phyloP scores from a whole-genome alignment of 371 early-diverging fungal species.

The Mortierella sp. region DNA sequence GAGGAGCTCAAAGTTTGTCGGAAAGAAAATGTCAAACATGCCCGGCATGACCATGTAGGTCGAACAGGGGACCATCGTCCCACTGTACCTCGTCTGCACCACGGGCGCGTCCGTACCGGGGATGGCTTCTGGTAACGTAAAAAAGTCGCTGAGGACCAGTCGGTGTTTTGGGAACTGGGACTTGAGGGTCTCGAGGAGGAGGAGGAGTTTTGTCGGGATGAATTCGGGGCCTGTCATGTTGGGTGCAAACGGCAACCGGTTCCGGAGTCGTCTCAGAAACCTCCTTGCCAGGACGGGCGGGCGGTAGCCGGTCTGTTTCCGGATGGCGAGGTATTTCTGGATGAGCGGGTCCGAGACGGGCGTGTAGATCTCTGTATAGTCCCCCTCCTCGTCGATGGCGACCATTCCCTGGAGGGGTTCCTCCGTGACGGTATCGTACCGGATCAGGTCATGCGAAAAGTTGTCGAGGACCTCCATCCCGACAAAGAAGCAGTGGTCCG shows the following conservation, averaged over 20 bases:
- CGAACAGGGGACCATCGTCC: slow-evolving; percentile 93
- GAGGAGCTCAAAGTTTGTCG: slow-evolving; percentile 93
- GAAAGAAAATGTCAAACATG: slow-evolving; percentile 99
- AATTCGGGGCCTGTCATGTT: slow-evolving; percentile 90
- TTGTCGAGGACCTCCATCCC: slow-evolving; percentile 97
- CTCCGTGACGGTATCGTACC: slow-evolving; percentile 81
- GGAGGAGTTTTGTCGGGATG: slow-evolving; percentile 90
- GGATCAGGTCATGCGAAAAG: slow-evolving; percentile 94
- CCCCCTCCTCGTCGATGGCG: slow-evolving; percentile 83
- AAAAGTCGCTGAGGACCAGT: slow-evolving; percentile 93
- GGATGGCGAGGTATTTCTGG: slow-evolving; percentile 72
- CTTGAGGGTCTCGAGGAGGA: slow-evolving; percentile 81
- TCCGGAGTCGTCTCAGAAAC: slow-evolving; percentile 64
- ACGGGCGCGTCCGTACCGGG: slow-evolving; percentile 91
- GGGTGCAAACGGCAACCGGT: slow-evolving; percentile 83
- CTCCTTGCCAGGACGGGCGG: slow-evolving; percentile 73
- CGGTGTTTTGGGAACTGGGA: slow-evolving; percentile 89
- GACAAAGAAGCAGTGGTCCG: slow-evolving; percentile 87
- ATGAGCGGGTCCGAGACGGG: slow-evolving; percentile 84
- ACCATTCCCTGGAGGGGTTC: slow-evolving; percentile 88
- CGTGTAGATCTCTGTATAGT: slow-evolving; percentile 89
- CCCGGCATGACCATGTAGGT: slow-evolving; percentile 97
- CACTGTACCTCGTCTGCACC: slow-evolving; percentile 92
- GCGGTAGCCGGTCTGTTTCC: slow-evolving; percentile 69
- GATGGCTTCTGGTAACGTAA: slow-evolving; percentile 83